These are phyloP conservation scores for Candida bentonensis DNA, from an alignment of 805 yeast genomes.

Conservation along the genomic window DNA sequence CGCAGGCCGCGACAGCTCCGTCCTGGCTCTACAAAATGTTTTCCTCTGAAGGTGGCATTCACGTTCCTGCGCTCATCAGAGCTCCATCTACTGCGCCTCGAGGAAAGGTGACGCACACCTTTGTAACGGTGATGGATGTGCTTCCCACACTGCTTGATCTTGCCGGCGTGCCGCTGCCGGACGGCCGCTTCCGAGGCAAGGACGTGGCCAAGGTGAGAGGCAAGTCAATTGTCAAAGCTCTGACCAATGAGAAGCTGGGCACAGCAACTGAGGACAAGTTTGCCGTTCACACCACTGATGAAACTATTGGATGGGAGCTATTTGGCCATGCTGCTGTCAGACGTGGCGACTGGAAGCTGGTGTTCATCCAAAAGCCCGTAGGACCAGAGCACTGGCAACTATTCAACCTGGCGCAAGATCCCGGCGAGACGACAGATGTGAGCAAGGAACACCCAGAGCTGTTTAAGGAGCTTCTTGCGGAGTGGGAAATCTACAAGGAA, in stretches of 20 bases:
- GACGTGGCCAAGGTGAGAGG: slow-evolving; percentile 33
- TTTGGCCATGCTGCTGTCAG: slow-evolving; percentile 44
- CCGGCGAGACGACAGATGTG: slow-evolving; percentile 38
- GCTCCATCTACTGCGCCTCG: slow-evolving; percentile 24
- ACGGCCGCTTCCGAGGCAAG: slow-evolving; percentile 26
- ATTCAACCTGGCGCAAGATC: slow-evolving; percentile 25
- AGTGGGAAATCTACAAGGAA: slow-evolving; percentile 26
- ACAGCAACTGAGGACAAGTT: slow-evolving; percentile 20
- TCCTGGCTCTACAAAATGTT: slow-evolving; percentile 40
- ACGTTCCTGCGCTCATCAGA: slow-evolving; percentile 38
- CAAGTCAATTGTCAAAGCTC: slow-evolving; percentile 29
- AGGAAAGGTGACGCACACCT: slow-evolving; percentile 26
- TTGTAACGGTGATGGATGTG: slow-evolving; percentile 46
- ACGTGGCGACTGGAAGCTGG: slow-evolving; percentile 34
- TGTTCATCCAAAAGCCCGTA: slow-evolving; percentile 34
- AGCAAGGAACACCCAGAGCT: slow-evolving; percentile 24
- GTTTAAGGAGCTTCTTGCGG: slow-evolving; percentile 28
- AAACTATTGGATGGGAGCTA: slow-evolving; percentile 43
- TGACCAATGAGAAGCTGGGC: slow-evolving; percentile 18
- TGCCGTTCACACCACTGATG: slow-evolving; percentile 18
- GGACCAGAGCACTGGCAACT: slow-evolving; percentile 37
- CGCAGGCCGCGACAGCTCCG: slow-evolving; percentile 50
- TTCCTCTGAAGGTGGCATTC: slow-evolving; percentile 47
- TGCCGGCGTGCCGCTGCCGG: slow-evolving; percentile 31
- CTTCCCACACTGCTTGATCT: slow-evolving; percentile 41